phyloP scores from a whole-genome alignment of 2,329 filamentous ascomycete species.

The Aspergillus tanneri region DNA sequence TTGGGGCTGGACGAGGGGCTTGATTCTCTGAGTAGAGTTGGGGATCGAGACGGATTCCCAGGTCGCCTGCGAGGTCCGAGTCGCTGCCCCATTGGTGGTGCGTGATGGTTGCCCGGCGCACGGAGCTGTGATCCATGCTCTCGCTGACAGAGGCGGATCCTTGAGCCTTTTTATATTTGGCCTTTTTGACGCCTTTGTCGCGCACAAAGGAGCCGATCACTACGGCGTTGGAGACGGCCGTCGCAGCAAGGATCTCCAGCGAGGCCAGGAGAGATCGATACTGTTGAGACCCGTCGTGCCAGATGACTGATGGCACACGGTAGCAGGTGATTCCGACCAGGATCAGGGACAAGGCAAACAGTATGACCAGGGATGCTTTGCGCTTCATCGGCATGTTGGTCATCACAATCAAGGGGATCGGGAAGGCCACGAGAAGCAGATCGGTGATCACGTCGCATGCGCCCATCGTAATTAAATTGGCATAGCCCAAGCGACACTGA shows the following conservation, averaged over 20 bases:
- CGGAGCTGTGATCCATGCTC: constrained; percentile 40
- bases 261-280: constrained; percentile 87
- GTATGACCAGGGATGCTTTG: constrained; percentile 72
- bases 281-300: constrained; percentile 71
- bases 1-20: constrained; percentile 39
- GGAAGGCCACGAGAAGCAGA: constrained; percentile 80
- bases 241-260: constrained; percentile 84
- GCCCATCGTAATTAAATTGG: constrained; percentile 87
- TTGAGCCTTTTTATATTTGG: constrained; percentile 63
- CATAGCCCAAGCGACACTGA: constrained; percentile 80
- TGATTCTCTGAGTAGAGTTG: constrained; percentile 43
- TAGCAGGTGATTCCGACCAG: constrained; percentile 78
- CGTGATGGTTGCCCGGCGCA: constrained; percentile 57
- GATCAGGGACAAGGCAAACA: constrained; percentile 82
- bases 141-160: constrained; percentile 51
- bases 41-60: constrained; percentile 67
- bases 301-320: constrained; percentile 75
- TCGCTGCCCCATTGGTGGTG: constrained; percentile 81
- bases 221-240: constrained; percentile 80
- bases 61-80: constrained; percentile 77
- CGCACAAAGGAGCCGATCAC: constrained; percentile 90
- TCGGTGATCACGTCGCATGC: constrained; percentile 85
- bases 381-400: constrained; percentile 74
- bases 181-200: constrained; percentile 86
- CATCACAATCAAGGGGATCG: constrained; percentile 79